Evolutionary conservation across 805 yeast genomes (phyloP).

Genomic region (Saccharomycopsis javanensis): DNA sequence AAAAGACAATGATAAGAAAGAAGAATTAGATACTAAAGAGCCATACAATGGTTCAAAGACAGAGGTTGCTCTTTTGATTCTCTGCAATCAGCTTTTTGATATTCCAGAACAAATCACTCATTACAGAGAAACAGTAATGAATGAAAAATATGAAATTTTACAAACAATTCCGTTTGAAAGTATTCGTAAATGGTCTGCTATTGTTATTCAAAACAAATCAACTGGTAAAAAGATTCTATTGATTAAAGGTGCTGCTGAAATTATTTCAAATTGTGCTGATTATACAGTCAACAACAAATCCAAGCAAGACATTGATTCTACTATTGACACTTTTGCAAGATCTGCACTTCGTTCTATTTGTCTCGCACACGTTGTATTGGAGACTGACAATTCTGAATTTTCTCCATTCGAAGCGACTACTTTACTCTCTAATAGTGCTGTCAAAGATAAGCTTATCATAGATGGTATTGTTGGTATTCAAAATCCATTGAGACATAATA

Average conservation of each 20-base stretch:
- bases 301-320: constrained; percentile 26
- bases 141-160: neutral
- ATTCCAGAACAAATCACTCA: constrained; percentile 25
- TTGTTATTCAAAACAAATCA: constrained; percentile 41
- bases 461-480: constrained; percentile 85
- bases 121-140: constrained; percentile 34
- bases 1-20: neutral
- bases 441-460: constrained; percentile 32
- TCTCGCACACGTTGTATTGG: constrained; percentile 70
- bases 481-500: constrained; percentile 90
- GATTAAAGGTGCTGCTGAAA: constrained; percentile 93
- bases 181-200: constrained; percentile 85
- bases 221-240: constrained; percentile 42
- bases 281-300: constrained; percentile 3
- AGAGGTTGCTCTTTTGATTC: constrained; percentile 73
- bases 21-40: constrained; percentile 31
- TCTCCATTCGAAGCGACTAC: neutral
- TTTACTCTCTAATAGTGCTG: neutral
- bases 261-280: constrained; percentile 31
- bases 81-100: constrained; percentile 52
- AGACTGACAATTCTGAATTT: constrained; percentile 25
- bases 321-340: constrained; percentile 54
- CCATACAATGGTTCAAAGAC: constrained; percentile 88
- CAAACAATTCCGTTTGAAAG: constrained; percentile 89
- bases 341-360: constrained; percentile 83